Evolutionary conservation across 2,329 filamentous ascomycete species (phyloP).

Genomic region (Teratosphaeria destructans): DNA sequence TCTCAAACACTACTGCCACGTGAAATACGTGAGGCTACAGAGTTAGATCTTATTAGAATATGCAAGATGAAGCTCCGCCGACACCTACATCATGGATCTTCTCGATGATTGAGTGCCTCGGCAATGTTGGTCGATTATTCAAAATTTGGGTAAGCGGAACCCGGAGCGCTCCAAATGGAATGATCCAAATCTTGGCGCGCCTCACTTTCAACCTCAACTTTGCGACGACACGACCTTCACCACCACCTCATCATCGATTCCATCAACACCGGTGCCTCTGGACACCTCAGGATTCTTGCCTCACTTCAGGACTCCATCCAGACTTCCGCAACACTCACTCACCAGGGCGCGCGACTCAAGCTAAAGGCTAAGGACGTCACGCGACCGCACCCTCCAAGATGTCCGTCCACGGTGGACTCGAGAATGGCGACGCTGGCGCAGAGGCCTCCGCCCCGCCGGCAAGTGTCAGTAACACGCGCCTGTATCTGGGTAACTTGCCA

Average conservation of each 20-base stretch:
- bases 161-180: neutral
- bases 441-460: neutral
- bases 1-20: neutral
- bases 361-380: neutral
- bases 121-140: neutral
- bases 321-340: neutral
- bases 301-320: neutral
- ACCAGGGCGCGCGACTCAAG: neutral
- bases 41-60: neutral
- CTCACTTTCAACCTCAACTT: neutral
- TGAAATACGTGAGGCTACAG: neutral
- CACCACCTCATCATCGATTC: neutral
- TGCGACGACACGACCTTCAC: neutral
- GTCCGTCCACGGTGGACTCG: neutral
- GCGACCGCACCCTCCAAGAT: neutral
- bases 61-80: neutral
- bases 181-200: neutral
- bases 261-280: neutral
- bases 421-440: neutral
- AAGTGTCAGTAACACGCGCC: conserved; percentile 77
- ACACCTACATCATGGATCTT: neutral
- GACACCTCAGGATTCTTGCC: conserved; percentile 1
- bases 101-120: neutral
- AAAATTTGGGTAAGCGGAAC: neutral
- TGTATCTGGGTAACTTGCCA: conserved; percentile 59